A percentile compares a stretch with the other conserved stretches of the same genome.
phyloP scores from a whole-genome alignment of 768 basidiomycete species.

The Mycena kentingensis region DNA sequence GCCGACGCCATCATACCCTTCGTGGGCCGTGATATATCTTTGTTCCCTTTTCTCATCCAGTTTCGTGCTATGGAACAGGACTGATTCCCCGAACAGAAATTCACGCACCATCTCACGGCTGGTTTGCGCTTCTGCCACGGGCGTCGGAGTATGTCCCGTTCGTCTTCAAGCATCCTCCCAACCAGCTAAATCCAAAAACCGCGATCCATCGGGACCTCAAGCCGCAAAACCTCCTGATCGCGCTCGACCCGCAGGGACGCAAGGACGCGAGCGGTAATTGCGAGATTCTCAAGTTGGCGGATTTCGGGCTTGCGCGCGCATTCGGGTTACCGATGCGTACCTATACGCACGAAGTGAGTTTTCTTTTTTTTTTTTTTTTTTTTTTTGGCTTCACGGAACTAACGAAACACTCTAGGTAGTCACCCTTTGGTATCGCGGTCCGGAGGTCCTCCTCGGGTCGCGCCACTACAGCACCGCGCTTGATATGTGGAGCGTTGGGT shows the following conservation, averaged over 20 bases:
- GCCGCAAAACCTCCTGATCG: constrained; percentile 93
- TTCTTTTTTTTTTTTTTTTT: neutral
- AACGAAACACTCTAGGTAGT: constrained; percentile 68
- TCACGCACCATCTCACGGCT: constrained; percentile 89
- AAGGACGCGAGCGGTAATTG: constrained; percentile 48
- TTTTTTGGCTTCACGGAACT: neutral
- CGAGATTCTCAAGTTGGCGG: constrained; percentile 92
- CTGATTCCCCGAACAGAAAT: constrained; percentile 65
- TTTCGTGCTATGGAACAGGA: neutral
- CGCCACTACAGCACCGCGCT: constrained; percentile 96
- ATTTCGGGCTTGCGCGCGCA: constrained; percentile 93
- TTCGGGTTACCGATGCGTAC: constrained; percentile 98
- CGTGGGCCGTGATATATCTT: no score
- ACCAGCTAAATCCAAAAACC: no score
- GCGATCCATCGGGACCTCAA: constrained; percentile 97
- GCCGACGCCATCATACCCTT: no score
- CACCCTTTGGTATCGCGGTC: constrained; percentile 98
- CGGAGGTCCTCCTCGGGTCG: constrained; percentile 93
- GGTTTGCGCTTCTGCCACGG: constrained; percentile 94
- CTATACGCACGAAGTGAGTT: constrained; percentile 91
- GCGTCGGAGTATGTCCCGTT: constrained; percentile 88
- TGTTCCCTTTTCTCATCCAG: neutral
- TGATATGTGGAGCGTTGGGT: constrained; percentile 99
- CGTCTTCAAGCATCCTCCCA: no score
- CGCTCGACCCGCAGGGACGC: constrained; percentile 8